These are phyloP conservation scores for Lactuca sativa DNA, from an alignment of 129 eudicot genomes.

Conservation along the genomic window DNA sequence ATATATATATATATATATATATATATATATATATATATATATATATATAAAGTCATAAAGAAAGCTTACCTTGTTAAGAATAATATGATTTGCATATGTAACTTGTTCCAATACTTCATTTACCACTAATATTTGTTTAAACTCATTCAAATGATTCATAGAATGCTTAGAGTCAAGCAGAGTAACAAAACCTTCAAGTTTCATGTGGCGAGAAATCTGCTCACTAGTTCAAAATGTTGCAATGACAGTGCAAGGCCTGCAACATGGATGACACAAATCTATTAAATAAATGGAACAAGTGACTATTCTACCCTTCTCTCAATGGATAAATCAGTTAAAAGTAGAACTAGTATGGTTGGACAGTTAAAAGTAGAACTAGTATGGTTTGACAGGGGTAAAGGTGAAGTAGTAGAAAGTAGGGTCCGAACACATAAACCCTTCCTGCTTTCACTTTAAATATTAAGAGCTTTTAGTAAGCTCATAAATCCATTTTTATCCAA, in stretches of 20 bases:
- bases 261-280: constrained; percentile 5
- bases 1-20: too few relatives aligned
- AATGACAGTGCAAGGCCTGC: constrained; percentile 96
- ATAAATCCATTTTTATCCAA: too few relatives aligned
- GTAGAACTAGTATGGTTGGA: too few relatives aligned
- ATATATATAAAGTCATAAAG: neutral
- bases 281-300: neutral
- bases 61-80: constrained; percentile 66
- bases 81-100: constrained; percentile 95
- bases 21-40: neutral
- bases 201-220: constrained; percentile 74
- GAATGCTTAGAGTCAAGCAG: constrained; percentile 86
- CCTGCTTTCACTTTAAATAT: too few relatives aligned
- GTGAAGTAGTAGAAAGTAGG: neutral
- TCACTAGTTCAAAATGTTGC: constrained; percentile 90
- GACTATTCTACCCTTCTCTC: too few relatives aligned
- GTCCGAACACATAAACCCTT: too few relatives aligned
- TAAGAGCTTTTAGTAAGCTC: too few relatives aligned
- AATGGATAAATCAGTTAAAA: too few relatives aligned
- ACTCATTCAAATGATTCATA: constrained; percentile 77
- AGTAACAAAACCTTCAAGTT: constrained; percentile 97
- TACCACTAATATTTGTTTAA: constrained; percentile 89
- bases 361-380: too few relatives aligned
- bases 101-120: constrained; percentile 96
- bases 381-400: too few relatives aligned